Evolutionary conservation across 371 early-diverging fungal genomes (phyloP).

Genomic region (Chytridium lagenaria): DNA sequence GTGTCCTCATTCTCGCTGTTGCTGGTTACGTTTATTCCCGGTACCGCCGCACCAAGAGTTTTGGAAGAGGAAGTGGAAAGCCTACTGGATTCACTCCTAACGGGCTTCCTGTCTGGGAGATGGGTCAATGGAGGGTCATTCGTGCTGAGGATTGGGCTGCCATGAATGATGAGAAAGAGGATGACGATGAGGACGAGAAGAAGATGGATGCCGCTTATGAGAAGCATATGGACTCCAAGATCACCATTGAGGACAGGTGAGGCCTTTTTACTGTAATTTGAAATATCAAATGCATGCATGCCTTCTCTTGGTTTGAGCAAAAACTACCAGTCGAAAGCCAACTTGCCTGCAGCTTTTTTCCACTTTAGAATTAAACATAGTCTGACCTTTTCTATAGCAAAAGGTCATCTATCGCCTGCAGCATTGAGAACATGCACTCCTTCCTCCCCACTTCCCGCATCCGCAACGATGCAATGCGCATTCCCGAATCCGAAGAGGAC

Average conservation of each 20-base stretch:
- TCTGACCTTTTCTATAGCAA: too few relatives aligned
- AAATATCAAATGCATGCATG: neutral
- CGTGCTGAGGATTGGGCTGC: conserved; percentile 30
- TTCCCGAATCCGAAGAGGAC: conserved; percentile 10
- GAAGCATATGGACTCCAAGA: neutral
- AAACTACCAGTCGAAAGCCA: neutral
- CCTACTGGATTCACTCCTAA: conserved; percentile 1
- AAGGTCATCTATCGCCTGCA: conserved; percentile 6
- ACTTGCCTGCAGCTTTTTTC: too few relatives aligned
- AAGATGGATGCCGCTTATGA: conserved; percentile 4
- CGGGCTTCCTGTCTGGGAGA: conserved; percentile 30
- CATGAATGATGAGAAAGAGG: conserved; percentile 1
- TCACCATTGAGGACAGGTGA: neutral
- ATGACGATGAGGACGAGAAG: neutral
- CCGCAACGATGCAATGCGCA: neutral
- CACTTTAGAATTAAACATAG: too few relatives aligned
- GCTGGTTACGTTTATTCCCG: neutral
- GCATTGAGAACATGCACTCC: conserved; percentile 4
- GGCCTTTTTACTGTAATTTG: too few relatives aligned
- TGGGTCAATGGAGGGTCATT: conserved; percentile 28
- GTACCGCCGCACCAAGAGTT: neutral
- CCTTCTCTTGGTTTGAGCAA: neutral
- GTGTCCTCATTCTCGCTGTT: neutral
- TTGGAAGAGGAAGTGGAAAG: neutral
- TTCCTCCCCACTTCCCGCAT: conserved; percentile 21